Evolutionary conservation across 2,329 filamentous ascomycete species (phyloP).

Genomic region (Ascochyta clinopodiicola): DNA sequence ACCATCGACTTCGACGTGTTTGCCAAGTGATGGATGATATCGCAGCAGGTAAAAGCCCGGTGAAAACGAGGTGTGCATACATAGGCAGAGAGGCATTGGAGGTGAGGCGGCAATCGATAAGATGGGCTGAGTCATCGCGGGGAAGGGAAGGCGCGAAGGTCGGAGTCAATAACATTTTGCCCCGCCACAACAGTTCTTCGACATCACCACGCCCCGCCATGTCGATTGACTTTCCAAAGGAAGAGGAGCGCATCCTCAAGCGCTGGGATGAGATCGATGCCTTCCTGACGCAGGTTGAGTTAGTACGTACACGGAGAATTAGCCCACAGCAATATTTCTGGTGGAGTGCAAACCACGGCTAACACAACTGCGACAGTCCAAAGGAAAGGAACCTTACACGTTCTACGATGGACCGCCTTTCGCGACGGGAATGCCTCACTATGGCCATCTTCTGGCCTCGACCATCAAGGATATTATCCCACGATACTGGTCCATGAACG

Average conservation of each 20-base stretch:
- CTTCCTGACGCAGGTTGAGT: constrained; percentile 85
- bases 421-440: constrained; percentile 67
- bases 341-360: constrained; percentile 1
- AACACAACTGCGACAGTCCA: constrained; percentile 56
- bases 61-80: background rate
- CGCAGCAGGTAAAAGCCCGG: background rate
- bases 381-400: constrained; percentile 82
- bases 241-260: constrained; percentile 84
- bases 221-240: constrained; percentile 91
- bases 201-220: constrained; percentile 55
- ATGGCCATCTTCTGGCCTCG: constrained; percentile 82
- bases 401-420: constrained; percentile 80
- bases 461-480: constrained; percentile 98
- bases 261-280: constrained; percentile 92
- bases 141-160: constrained; percentile 12
- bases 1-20: background rate
- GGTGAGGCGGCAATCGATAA: constrained; percentile 8
- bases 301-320: constrained; percentile 50
- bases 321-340: background rate
- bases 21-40: background rate
- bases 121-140: constrained; percentile 14
- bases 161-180: constrained; percentile 23
- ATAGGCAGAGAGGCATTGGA: background rate
- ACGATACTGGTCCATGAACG: constrained; percentile 97
- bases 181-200: constrained; percentile 29